Base-by-base conservation (phyloP, 73 alveolate genomes). In the Paramecium sonneborni region DNA sequence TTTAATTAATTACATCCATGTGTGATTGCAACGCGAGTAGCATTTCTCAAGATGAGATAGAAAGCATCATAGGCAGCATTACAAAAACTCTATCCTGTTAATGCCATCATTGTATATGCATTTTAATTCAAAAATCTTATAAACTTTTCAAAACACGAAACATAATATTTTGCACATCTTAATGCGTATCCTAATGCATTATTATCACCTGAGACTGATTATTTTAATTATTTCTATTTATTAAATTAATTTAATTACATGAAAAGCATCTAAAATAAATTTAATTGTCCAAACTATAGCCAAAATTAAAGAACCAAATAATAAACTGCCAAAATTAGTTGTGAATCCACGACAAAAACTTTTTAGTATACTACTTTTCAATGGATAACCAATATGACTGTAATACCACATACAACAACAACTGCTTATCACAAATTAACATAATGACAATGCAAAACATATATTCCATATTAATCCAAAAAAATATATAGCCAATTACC, bases 91-190 rank as follows among this genome's bases (percentile, higher is more conserved):
- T 95, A 93, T 57, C 98, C 97, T 46, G 98, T 94, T 28, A 98
- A 93, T 41, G 99, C 97, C 18, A 98, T 96, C 95, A 96, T 94
- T 85, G 97, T 97, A 94, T 98, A 98, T 5, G 99, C 99, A 72
- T 98, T 98, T 76, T 96, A 95, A 70, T 96, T 98, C 92, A 98
- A 94, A 92, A 72, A 97, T 94, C 97, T 97, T 57, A 98, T 94
- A 57, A 94, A 92, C 82, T 95, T 93, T 86, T 96, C 98, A 18
- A 98, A 94, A 85, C 99, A 97, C 76, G 88, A 92, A 11, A 98
- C 85, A 91, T 94, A 97, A 82, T 98, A 98, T 87, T 95, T 93
- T 10, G 93, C 26, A 88, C 98, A 95, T 74, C 98, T 95, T 14
- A 97, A 85, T 11, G 95, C 8, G 84, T 97, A 94, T 85, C 93